Percentiles rank a stretch among this genome's conserved stretches.
phyloP scores from a whole-genome alignment of 1,284 basidiomycete genomes.

The Porphyrellus sp. region DNA sequence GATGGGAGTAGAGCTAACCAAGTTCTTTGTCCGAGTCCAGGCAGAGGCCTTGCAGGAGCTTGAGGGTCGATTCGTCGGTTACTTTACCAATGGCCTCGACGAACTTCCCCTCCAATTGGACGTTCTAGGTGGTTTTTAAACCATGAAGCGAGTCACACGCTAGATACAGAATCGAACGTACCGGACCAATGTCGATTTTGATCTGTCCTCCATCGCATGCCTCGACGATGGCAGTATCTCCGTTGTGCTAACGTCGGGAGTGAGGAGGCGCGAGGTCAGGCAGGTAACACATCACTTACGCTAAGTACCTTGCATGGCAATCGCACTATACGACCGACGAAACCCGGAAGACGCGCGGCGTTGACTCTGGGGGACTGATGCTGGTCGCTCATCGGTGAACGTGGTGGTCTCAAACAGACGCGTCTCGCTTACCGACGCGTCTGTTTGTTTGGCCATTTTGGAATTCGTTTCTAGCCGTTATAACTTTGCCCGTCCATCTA shows the following conservation, averaged over 20 bases:
- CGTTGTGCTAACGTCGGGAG: slow-evolving; percentile 43
- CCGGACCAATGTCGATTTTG: slow-evolving; percentile 49
- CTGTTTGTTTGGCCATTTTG: slow-evolving; percentile 14
- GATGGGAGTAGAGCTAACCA: slow-evolving; percentile 41
- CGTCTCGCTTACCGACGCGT: slow-evolving; percentile 13
- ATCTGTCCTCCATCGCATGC: slow-evolving; percentile 74
- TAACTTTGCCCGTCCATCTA: too few relatives aligned
- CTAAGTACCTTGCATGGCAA: slow-evolving; percentile 68
- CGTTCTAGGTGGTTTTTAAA: slow-evolving; percentile 39
- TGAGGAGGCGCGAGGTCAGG: slow-evolving; percentile 2
- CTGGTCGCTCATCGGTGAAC: slow-evolving; percentile 31
- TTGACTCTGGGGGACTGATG: slow-evolving; percentile 64
- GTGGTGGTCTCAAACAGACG: slow-evolving; percentile 6
- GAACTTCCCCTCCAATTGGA: slow-evolving; percentile 51
- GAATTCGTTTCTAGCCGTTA: too few relatives aligned
- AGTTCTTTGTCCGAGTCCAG: slow-evolving; percentile 56
- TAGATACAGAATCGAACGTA: slow-evolving; percentile 31
- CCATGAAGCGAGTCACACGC: not conserved
- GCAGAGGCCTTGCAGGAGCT: slow-evolving; percentile 58
- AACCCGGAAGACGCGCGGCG: slow-evolving; percentile 54
- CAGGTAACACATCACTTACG: slow-evolving; percentile 35
- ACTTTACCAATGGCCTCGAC: slow-evolving; percentile 78
- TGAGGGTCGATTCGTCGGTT: slow-evolving; percentile 56
- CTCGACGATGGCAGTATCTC: slow-evolving; percentile 59
- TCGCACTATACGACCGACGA: slow-evolving; percentile 61